phyloP scores from a whole-genome alignment of 495 filamentous ascomycete genomes.

The Penicillium cinerascens region DNA sequence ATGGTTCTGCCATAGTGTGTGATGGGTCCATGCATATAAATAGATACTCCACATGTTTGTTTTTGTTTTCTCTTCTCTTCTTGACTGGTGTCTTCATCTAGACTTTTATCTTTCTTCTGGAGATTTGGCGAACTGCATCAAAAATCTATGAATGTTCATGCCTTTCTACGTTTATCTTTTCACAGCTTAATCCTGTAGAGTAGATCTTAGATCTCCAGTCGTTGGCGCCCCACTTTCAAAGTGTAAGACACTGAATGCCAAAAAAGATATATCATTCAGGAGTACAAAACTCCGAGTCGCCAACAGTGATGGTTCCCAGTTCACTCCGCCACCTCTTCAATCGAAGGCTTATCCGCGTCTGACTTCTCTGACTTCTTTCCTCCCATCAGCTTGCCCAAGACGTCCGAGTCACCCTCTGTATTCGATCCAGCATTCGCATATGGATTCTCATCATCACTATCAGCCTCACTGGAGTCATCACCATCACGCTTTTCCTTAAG shows the following conservation, averaged over 20 bases:
- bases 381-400: slow-evolving; percentile 42
- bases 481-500: slow-evolving; percentile 43
- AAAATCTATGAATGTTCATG: slow-evolving; percentile 9
- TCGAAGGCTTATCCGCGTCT: slow-evolving; percentile 35
- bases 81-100: slow-evolving; percentile 14
- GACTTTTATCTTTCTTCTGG: slow-evolving; percentile 16
- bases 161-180: background rate
- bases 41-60: slow-evolving; percentile 18
- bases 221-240: background rate
- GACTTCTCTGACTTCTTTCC: slow-evolving; percentile 24
- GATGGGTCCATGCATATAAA: slow-evolving; percentile 36
- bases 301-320: background rate
- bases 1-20: slow-evolving; percentile 18
- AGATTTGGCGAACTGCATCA: slow-evolving; percentile 5
- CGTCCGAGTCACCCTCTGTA: slow-evolving; percentile 27
- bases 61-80: slow-evolving; percentile 8
- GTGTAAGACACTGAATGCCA: background rate
- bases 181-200: background rate
- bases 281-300: background rate
- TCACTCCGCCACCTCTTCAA: slow-evolving; percentile 41
- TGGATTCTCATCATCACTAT: slow-evolving; percentile 13
- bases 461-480: slow-evolving; percentile 18
- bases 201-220: background rate
- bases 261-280: no score
- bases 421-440: background rate